These are phyloP conservation scores for Crithidia mellificae DNA, from an alignment of 208 protist species.

Conservation along the genomic window DNA sequence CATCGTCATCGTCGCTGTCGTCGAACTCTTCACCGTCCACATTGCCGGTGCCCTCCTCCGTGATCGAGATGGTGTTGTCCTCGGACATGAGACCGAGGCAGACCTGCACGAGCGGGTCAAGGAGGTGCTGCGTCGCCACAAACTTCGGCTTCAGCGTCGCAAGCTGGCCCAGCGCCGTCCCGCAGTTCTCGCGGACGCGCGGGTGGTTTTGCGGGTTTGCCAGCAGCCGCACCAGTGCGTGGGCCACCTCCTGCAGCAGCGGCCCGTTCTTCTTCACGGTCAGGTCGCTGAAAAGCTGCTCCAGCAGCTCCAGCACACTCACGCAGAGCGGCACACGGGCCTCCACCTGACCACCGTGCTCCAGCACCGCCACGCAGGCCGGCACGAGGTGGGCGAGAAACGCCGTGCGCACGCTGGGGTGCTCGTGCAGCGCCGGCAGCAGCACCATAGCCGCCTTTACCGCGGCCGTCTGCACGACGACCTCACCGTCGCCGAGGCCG, in stretches of 20 bases:
- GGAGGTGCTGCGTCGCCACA: constrained; percentile 46
- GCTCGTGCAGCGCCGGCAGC: constrained; percentile 46
- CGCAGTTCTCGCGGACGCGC: constrained; percentile 60
- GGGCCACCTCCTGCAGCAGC: constrained; percentile 37
- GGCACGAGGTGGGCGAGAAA: constrained; percentile 55
- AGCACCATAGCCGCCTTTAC: constrained; percentile 65
- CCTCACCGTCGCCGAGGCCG: constrained; percentile 61
- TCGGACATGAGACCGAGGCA: constrained; percentile 76
- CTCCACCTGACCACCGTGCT: constrained; percentile 30
- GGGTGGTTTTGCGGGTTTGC: constrained; percentile 32
- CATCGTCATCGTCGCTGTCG: constrained; percentile 34
- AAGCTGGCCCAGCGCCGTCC: constrained; percentile 52
- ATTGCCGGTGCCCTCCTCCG: constrained; percentile 38
- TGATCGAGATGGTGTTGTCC: constrained; percentile 67
- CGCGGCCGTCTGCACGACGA: constrained; percentile 56
- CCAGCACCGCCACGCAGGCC: constrained; percentile 44
- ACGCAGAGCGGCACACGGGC: constrained; percentile 52
- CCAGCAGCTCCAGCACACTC: constrained; percentile 68
- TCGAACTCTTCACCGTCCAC: constrained; percentile 39
- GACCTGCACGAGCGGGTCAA: constrained; percentile 59
- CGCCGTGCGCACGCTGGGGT: constrained; percentile 30
- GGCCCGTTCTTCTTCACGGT: constrained; percentile 52
- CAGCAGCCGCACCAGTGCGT: constrained; percentile 44
- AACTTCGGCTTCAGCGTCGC: constrained; percentile 66
- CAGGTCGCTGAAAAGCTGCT: constrained; percentile 54